Evolutionary conservation across 768 basidiomycete species (phyloP).

Genomic region (Collybia sp.): DNA sequence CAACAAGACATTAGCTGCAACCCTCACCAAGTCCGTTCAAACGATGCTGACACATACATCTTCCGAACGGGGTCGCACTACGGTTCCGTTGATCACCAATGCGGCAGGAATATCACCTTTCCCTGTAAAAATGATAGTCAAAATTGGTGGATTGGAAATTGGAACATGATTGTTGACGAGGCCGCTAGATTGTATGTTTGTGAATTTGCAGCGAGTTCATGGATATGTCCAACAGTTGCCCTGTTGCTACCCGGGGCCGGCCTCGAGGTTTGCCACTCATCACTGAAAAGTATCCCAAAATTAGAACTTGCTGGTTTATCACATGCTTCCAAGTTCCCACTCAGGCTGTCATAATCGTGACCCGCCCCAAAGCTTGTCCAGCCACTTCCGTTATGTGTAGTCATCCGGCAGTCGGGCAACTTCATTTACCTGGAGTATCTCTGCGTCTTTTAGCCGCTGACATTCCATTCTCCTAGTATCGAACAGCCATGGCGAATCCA

Average conservation of each 20-base stretch:
- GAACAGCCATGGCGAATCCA: not conserved
- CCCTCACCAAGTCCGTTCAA: constrained; percentile 61
- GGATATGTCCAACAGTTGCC: not conserved
- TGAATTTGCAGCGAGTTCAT: not conserved
- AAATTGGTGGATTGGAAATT: constrained; percentile 63
- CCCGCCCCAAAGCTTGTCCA: no score
- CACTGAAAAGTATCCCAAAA: no score
- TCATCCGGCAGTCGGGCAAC: no score
- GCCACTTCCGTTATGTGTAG: no score
- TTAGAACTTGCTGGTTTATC: no score
- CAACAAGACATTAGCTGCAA: constrained; percentile 50
- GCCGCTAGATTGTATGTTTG: not conserved
- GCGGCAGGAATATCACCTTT: constrained; percentile 76
- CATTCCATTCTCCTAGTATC: no score
- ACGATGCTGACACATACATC: constrained; percentile 76
- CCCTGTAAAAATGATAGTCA: constrained; percentile 66
- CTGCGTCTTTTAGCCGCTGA: no score
- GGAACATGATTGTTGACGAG: constrained; percentile 10
- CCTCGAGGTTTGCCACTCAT: no score
- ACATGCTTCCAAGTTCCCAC: no score
- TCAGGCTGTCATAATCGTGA: no score
- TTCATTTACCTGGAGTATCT: no score
- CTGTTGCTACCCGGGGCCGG: not conserved
- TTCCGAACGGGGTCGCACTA: constrained; percentile 68
- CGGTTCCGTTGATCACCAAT: constrained; percentile 79